Evolutionary conservation across 2,329 filamentous ascomycete species (phyloP), one percentile per base, ranked within the genome.

Genomic region (Thelonectria rubi): DNA sequence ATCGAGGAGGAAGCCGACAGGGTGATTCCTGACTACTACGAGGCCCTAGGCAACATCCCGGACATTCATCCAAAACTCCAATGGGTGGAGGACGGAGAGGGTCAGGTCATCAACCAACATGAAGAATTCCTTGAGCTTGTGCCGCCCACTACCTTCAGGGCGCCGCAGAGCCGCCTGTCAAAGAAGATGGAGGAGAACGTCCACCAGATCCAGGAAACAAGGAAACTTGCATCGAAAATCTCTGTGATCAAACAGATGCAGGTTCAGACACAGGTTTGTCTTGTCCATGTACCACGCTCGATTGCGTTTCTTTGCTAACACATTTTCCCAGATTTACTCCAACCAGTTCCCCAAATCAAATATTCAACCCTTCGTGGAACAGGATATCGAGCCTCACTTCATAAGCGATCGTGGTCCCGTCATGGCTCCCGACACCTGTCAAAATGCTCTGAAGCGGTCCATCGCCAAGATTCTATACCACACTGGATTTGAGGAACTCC

Each of bases 171-270:
- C 74, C 86, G 85, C 55, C 79, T 99, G 37, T 84, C 91, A 1
- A 88, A 87, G 69, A 94, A 90, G 74, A 90, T 99, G 78, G 92
- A 97, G 69, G 87, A 88, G 57, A 99, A 99, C 70, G 92, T 98
- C 78, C 88, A 88, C 63, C 94, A 97, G 74, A 94, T 99, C 84
- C 95, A 99, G 76, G 94, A 98, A 72, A 99, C 95, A 1, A 86
- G 95, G 69, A 98, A 97, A 75, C 86, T 99, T 30, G 97, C 93
- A 72, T 93, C 93, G 11, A 99, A 98, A 79, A 97, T 99, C 75
- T 90, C 92, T 50, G 93, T 99, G 64, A 95, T 99, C 75, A 99
- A 98, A 81, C 95, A 99, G 80, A 99, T 99, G 95, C 95, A 99
- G 79, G 88, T 98, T 55, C 95, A 99, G 76, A 92, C 93, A 53